Percentiles rank a stretch among this genome's conserved stretches.
Evolutionary conservation across 129 eudicot species (phyloP).

Genomic region (Gnaphalium uliginosum): DNA sequence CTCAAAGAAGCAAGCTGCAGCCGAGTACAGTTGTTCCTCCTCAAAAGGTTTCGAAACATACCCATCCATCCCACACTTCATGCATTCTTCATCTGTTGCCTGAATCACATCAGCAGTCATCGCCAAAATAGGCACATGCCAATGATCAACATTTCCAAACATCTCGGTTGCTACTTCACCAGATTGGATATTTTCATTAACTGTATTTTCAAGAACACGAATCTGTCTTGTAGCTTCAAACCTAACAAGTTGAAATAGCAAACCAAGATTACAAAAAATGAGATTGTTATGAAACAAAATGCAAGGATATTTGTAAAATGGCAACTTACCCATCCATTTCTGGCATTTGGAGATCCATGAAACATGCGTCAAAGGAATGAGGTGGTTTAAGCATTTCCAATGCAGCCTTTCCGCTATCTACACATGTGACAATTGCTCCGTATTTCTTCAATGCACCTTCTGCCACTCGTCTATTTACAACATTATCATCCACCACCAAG

Average conservation of each 20-base stretch:
- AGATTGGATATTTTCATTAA: constrained; percentile 35
- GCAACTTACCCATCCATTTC: constrained; percentile 85
- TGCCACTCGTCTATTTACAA: constrained; percentile 83
- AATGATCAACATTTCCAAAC: constrained; percentile 34
- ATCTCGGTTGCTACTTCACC: constrained; percentile 34
- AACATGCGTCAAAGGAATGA: constrained; percentile 87
- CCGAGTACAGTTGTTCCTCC: constrained; percentile 66
- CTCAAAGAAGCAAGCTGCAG: constrained; percentile 78
- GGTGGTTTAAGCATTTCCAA: constrained; percentile 65
- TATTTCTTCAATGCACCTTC: constrained; percentile 91
- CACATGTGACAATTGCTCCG: constrained; percentile 81
- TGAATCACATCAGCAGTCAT: constrained; percentile 98
- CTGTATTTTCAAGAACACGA: constrained; percentile 46
- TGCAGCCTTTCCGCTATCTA: constrained; percentile 69
- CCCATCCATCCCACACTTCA: constrained; percentile 86
- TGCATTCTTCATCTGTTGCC: constrained; percentile 72
- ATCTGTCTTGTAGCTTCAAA: constrained; percentile 82
- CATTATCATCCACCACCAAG: constrained; percentile 90
- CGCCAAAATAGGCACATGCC: constrained; percentile 94
- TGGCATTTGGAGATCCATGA: constrained; percentile 99
- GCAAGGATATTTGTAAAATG: not conserved
- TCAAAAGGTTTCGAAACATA: constrained; percentile 85
- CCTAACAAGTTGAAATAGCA: constrained; percentile 37
- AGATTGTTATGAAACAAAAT: not conserved
- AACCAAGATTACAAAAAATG: constrained; percentile 5